Evolutionary conservation across 257 asterid genomes (phyloP).

Genomic region (Nyctanthes arbortristis): DNA sequence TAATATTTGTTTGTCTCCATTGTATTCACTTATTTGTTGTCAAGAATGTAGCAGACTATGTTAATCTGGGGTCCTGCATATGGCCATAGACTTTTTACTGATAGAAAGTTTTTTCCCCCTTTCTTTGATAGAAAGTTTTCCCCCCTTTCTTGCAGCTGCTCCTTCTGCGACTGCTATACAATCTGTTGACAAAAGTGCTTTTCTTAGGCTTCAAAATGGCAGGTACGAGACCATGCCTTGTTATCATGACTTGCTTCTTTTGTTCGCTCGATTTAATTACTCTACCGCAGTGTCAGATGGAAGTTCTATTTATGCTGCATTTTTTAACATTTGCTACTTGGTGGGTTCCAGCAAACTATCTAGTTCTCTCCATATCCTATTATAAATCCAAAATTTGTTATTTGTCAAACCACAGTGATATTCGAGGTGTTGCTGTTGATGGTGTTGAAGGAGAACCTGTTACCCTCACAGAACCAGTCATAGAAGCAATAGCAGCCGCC

Average conservation of each 20-base stretch:
- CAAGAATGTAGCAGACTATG: conserved; percentile 8
- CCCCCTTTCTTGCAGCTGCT: conserved; percentile 63
- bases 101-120: conserved; percentile 23
- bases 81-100: conserved; percentile 20
- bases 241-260: not conserved
- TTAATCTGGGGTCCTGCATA: conserved; percentile 20
- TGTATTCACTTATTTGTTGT: not conserved
- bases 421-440: conserved; percentile 94
- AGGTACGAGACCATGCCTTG: conserved; percentile 48
- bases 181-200: conserved; percentile 60
- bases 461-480: conserved; percentile 78
- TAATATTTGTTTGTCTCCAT: not conserved
- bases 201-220: conserved; percentile 98
- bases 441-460: conserved; percentile 94
- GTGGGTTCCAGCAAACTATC: conserved; percentile 3
- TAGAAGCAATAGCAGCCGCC: conserved; percentile 97
- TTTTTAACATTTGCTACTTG: conserved; percentile 2
- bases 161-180: conserved; percentile 53
- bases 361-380: conserved; percentile 15
- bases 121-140: conserved; percentile 25
- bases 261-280: not conserved
- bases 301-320: not conserved
- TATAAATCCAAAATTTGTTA: not conserved
- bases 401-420: conserved; percentile 60
- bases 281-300: not conserved